Conservation (phyloP, 2,329 filamentous ascomycete species). For the Dryadomyces quercivorus region DNA sequence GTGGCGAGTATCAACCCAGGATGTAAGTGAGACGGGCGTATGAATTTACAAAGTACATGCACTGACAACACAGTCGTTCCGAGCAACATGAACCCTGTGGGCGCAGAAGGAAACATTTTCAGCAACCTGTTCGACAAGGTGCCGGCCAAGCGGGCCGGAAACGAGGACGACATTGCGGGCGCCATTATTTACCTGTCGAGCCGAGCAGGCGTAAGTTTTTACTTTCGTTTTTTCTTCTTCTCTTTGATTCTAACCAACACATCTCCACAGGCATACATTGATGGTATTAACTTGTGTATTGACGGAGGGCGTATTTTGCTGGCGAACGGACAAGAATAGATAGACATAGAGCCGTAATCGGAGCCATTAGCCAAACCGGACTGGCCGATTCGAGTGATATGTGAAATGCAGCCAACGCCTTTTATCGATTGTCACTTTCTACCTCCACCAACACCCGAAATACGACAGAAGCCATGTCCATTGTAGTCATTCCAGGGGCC, state of each 20-base stretch:
- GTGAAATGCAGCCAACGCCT: background rate
- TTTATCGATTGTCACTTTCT: too few species aligned
- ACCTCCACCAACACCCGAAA: background rate
- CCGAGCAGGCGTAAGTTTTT: slow-evolving; percentile 6
- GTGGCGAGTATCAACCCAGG: slow-evolving; percentile 20
- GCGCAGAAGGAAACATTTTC: slow-evolving; percentile 31
- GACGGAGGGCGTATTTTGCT: slow-evolving; percentile 10
- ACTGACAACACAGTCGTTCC: slow-evolving; percentile 29
- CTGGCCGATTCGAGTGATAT: too few species aligned
- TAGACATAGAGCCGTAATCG: background rate
- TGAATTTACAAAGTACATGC: background rate
- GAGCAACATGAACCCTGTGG: slow-evolving; percentile 56
- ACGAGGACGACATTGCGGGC: slow-evolving; percentile 46
- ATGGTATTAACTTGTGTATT: slow-evolving; percentile 9
- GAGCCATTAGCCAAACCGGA: background rate
- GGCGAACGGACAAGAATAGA: slow-evolving; percentile 10
- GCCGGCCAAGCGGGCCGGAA: slow-evolving; percentile 33
- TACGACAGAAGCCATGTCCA: slow-evolving; percentile 1
- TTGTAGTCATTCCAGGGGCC: slow-evolving; percentile 6
- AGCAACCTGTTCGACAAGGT: slow-evolving; percentile 47
- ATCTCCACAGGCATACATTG: slow-evolving; percentile 5
- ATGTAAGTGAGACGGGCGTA: background rate
- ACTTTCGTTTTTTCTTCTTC: background rate
- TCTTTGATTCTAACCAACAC: background rate
- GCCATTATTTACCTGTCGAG: slow-evolving; percentile 38